Percentiles rank a stretch among this genome's conserved stretches.
These are phyloP conservation scores for Cornus florida DNA, from an alignment of 148 eudicot genomes.

Conservation along the genomic window DNA sequence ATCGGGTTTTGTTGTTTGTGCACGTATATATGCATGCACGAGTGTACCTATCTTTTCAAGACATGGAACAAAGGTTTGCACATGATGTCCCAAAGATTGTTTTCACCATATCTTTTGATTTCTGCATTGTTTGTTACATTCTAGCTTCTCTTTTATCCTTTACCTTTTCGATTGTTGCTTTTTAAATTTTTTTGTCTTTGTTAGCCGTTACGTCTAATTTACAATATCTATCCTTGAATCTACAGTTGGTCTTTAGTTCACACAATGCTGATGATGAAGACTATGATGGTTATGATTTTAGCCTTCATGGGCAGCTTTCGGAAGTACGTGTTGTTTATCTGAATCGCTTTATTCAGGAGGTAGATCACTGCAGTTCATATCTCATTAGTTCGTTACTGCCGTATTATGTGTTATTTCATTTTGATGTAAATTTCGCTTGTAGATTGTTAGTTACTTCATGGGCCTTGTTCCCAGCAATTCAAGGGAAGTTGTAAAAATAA, in stretches of 20 bases:
- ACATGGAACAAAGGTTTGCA: too few relatives aligned
- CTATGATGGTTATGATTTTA: constrained; percentile 85
- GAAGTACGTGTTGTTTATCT: constrained; percentile 91
- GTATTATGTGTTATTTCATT: constrained; percentile 20
- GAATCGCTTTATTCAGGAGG: constrained; percentile 97
- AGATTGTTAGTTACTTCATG: constrained; percentile 83
- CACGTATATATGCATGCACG: too few relatives aligned
- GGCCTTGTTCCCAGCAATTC: constrained; percentile 82
- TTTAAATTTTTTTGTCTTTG: neutral
- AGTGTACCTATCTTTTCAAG: too few relatives aligned
- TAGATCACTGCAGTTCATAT: constrained; percentile 19
- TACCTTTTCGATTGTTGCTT: neutral
- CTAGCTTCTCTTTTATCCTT: constrained; percentile 1
- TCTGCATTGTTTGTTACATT: neutral
- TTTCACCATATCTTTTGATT: neutral
- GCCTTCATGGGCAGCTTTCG: constrained; percentile 84
- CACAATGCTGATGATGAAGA: constrained; percentile 76
- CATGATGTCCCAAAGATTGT: too few relatives aligned
- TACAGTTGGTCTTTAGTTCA: constrained; percentile 79
- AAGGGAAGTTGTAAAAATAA: constrained; percentile 61
- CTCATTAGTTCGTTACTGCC: constrained; percentile 7
- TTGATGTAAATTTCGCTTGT: constrained; percentile 10
- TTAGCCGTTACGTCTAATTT: neutral
- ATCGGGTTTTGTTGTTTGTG: too few relatives aligned
- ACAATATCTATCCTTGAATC: constrained; percentile 10